A percentile compares a stretch with the other conserved stretches of the same genome.
Conservation (phyloP, 768 basidiomycete species). For the Phylloporus sp. region DNA sequence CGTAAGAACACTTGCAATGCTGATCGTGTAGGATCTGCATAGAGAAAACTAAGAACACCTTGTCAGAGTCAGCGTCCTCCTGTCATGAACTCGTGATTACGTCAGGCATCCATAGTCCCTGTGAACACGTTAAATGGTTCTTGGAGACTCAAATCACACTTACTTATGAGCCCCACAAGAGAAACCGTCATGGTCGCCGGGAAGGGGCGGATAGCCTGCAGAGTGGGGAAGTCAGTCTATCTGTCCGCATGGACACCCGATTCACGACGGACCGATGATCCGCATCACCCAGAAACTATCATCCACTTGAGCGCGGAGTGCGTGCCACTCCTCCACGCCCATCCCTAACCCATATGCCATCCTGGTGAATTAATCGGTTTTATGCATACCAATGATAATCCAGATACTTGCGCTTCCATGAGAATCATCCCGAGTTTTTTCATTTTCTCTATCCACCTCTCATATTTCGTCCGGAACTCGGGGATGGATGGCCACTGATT, state of each 20-base stretch:
- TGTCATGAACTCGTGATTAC: slow-evolving; percentile 35
- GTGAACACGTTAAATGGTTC: slow-evolving; percentile 9
- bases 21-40: slow-evolving; percentile 71
- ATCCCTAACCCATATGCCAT: slow-evolving; percentile 81
- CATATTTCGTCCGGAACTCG: slow-evolving; percentile 58
- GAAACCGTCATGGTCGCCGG: slow-evolving; percentile 71
- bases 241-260: neutral
- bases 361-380: slow-evolving; percentile 33
- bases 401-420: slow-evolving; percentile 71
- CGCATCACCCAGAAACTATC: slow-evolving; percentile 91
- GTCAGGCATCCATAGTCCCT: slow-evolving; percentile 92
- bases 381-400: neutral
- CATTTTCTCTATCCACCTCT: slow-evolving; percentile 83
- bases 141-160: neutral
- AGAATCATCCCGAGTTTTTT: slow-evolving; percentile 70
- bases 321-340: slow-evolving; percentile 62
- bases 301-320: slow-evolving; percentile 63
- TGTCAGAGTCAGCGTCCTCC: slow-evolving; percentile 4
- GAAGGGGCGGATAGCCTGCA: slow-evolving; percentile 82
- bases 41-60: slow-evolving; percentile 61
- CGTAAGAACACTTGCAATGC: slow-evolving; percentile 79
- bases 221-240: neutral
- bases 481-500: slow-evolving; percentile 78
- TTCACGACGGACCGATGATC: slow-evolving; percentile 58
- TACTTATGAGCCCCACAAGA: slow-evolving; percentile 92